These are phyloP conservation scores for Penicillium sp. DNA, from an alignment of 2,329 filamentous ascomycete species.

Conservation along the genomic window DNA sequence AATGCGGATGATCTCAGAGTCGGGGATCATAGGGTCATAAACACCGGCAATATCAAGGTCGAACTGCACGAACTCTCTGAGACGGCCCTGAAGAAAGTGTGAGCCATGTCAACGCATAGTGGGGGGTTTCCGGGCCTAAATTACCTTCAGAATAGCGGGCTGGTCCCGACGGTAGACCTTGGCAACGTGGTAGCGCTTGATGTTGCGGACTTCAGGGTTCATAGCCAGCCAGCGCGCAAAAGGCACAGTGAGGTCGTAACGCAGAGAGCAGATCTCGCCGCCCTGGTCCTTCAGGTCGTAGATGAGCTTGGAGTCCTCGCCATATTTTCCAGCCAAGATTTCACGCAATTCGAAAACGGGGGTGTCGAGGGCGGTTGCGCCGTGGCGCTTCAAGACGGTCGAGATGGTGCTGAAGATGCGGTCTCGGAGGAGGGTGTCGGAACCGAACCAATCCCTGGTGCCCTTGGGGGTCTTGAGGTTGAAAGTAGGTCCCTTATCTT, in stretches of 20 bases:
- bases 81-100: slow-evolving; percentile 59
- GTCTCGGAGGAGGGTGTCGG: slow-evolving; percentile 78
- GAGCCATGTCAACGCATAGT: too few relatives aligned
- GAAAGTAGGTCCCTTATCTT: slow-evolving; percentile 51
- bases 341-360: slow-evolving; percentile 84
- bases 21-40: slow-evolving; percentile 89
- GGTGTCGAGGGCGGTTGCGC: slow-evolving; percentile 77
- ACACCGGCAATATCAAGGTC: slow-evolving; percentile 90
- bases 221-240: slow-evolving; percentile 92
- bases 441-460: slow-evolving; percentile 81
- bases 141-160: slow-evolving; percentile 74
- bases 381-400: slow-evolving; percentile 80
- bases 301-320: slow-evolving; percentile 89
- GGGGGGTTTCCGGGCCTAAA: too few relatives aligned
- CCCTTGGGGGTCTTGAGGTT: slow-evolving; percentile 88
- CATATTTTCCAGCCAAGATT: slow-evolving; percentile 86
- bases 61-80: slow-evolving; percentile 97
- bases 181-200: slow-evolving; percentile 94
- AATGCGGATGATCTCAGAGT: slow-evolving; percentile 85
- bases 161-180: slow-evolving; percentile 86
- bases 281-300: slow-evolving; percentile 88
- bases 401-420: slow-evolving; percentile 76
- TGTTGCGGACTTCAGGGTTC: slow-evolving; percentile 78
- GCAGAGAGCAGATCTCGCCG: slow-evolving; percentile 79
- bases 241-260: slow-evolving; percentile 86